A percentile compares a stretch with the other conserved stretches of the same genome.
Conservation (phyloP, 805 yeast species). For the Starmerella khaoyaiensis region DNA sequence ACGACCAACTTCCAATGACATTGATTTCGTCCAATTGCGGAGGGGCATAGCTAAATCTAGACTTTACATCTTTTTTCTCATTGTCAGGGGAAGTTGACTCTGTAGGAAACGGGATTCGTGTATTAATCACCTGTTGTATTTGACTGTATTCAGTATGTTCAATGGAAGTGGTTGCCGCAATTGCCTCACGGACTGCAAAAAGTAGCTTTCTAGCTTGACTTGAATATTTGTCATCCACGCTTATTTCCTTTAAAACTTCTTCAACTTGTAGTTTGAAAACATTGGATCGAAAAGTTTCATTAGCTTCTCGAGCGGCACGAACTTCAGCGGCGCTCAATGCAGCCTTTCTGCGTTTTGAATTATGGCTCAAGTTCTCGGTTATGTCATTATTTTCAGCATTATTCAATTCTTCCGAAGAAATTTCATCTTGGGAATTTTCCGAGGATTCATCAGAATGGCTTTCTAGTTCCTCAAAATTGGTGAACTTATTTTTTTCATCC, state of each 20-base stretch:
- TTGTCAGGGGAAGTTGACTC: background rate
- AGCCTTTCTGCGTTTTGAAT: background rate
- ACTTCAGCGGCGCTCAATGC: constrained; percentile 46
- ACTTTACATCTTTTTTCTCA: constrained; percentile 30
- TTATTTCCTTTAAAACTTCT: constrained; percentile 71
- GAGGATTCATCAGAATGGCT: too few species aligned
- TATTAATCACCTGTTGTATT: constrained; percentile 9
- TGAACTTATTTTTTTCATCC: too few species aligned
- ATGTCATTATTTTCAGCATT: too few species aligned
- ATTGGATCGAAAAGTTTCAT: constrained; percentile 86
- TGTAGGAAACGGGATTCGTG: constrained; percentile 55
- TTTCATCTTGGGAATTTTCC: too few species aligned
- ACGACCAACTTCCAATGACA: constrained; percentile 78
- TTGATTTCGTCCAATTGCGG: constrained; percentile 54
- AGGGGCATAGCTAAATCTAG: constrained; percentile 51
- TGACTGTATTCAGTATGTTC: constrained; percentile 8
- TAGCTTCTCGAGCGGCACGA: constrained; percentile 84
- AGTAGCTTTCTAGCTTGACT: constrained; percentile 52
- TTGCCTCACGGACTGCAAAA: constrained; percentile 42
- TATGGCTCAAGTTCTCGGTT: background rate
- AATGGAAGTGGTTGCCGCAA: constrained; percentile 9
- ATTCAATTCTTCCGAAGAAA: too few species aligned
- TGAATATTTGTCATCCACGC: constrained; percentile 56
- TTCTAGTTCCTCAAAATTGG: too few species aligned
- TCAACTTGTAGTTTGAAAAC: constrained; percentile 92